Conservation (phyloP, 176 grass and related monocot species). For the Coix lacrymajobi region DNA sequence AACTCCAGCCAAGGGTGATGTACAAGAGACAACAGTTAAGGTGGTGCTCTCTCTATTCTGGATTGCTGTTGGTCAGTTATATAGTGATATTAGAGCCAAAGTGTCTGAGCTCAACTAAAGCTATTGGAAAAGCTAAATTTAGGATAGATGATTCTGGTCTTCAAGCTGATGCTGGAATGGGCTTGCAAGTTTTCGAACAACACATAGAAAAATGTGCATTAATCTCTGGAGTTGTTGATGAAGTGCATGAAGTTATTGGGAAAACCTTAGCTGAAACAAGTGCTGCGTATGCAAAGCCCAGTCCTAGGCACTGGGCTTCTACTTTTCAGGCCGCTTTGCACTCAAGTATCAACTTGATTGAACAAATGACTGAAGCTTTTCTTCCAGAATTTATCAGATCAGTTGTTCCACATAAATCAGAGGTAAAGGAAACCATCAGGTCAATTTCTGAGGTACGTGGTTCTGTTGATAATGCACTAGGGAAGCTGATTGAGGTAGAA, state of each 20-base stretch:
- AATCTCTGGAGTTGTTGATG: slow-evolving; percentile 63
- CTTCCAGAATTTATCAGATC: slow-evolving; percentile 83
- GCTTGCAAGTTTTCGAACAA: slow-evolving; percentile 60
- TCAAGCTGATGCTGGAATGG: slow-evolving; percentile 40
- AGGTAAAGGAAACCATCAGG: slow-evolving; percentile 74
- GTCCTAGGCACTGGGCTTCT: slow-evolving; percentile 59
- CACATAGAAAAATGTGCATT: slow-evolving; percentile 91
- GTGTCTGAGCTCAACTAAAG: slow-evolving; percentile 56
- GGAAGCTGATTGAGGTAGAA: slow-evolving; percentile 74
- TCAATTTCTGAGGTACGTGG: slow-evolving; percentile 75
- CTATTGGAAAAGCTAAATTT: slow-evolving; percentile 37
- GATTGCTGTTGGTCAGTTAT: slow-evolving; percentile 61
- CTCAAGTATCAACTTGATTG: slow-evolving; percentile 69
- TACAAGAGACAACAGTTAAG: slow-evolving; percentile 64
- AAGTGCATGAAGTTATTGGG: slow-evolving; percentile 64
- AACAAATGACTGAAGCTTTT: slow-evolving; percentile 76
- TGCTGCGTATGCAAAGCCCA: slow-evolving; percentile 29
- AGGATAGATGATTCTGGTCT: slow-evolving; percentile 39
- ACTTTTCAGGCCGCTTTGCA: slow-evolving; percentile 58
- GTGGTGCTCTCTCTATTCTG: slow-evolving; percentile 60
- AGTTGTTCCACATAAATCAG: slow-evolving; percentile 68
- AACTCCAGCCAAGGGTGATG: slow-evolving; percentile 33
- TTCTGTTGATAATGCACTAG: slow-evolving; percentile 77
- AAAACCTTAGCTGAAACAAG: slow-evolving; percentile 42
- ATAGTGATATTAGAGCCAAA: slow-evolving; percentile 53